Evolutionary conservation across 192 early-diverging fungal species (phyloP).

Genomic region (Gryganskiella cystojenkinii): DNA sequence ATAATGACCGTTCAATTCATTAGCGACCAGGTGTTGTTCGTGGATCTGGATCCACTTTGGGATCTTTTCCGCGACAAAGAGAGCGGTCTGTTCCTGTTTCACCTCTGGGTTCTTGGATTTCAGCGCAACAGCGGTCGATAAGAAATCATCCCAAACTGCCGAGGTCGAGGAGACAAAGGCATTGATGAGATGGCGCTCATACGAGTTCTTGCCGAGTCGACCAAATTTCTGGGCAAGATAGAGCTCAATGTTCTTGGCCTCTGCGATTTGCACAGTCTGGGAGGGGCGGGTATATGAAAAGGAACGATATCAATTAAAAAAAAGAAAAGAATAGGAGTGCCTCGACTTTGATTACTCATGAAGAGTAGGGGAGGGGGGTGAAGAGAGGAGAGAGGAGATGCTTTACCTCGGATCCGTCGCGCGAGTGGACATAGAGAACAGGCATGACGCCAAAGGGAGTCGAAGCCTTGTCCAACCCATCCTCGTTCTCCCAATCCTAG

Average conservation of each 20-base stretch:
- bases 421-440: constrained; percentile 42
- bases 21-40: constrained; percentile 39
- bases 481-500: constrained; percentile 35
- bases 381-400: too few species aligned
- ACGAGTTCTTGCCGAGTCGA: constrained; percentile 18
- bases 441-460: constrained; percentile 40
- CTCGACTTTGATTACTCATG: background rate
- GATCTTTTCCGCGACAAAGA: constrained; percentile 5
- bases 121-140: background rate
- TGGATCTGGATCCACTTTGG: constrained; percentile 38
- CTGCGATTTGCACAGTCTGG: constrained; percentile 26
- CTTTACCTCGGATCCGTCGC: constrained; percentile 37
- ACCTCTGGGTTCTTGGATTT: constrained; percentile 6
- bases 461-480: constrained; percentile 25
- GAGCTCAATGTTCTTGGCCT: constrained; percentile 22
- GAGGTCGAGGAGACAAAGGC: constrained; percentile 19
- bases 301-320: background rate
- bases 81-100: constrained; percentile 6
- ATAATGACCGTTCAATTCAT: constrained; percentile 35
- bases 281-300: background rate
- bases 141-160: constrained; percentile 13
- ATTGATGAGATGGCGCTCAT: constrained; percentile 14
- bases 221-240: constrained; percentile 21
- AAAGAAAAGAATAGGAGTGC: background rate
- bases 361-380: too few species aligned